Conservation (phyloP, 2,329 filamentous ascomycete genomes). For the Microcyclospora tardicrescens region DNA sequence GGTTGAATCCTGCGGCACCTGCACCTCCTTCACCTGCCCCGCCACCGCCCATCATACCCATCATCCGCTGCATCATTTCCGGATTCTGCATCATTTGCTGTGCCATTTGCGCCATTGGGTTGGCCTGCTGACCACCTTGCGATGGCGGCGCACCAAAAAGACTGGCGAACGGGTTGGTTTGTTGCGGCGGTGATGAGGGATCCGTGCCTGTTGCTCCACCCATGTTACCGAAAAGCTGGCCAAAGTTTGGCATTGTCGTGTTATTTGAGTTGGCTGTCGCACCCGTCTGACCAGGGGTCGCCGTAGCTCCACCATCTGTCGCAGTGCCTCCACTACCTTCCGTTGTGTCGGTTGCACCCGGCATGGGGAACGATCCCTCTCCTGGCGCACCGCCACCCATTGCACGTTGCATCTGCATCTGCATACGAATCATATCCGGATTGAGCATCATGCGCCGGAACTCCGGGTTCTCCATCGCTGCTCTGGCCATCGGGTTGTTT, state of each 20-base stretch:
- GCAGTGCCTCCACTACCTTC: slow-evolving; percentile 25
- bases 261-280: slow-evolving; percentile 5
- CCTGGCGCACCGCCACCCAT: slow-evolving; percentile 37
- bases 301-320: slow-evolving; percentile 12
- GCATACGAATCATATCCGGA: slow-evolving; percentile 69
- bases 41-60: slow-evolving; percentile 40
- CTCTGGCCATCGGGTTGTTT: slow-evolving; percentile 74
- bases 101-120: slow-evolving; percentile 37
- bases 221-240: slow-evolving; percentile 40
- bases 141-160: slow-evolving; percentile 38
- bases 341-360: slow-evolving; percentile 81
- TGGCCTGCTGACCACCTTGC: slow-evolving; percentile 22
- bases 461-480: slow-evolving; percentile 77
- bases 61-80: slow-evolving; percentile 39
- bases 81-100: slow-evolving; percentile 44
- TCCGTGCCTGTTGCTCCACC: slow-evolving; percentile 6
- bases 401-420: slow-evolving; percentile 64
- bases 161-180: slow-evolving; percentile 54
- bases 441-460: slow-evolving; percentile 90
- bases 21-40: slow-evolving; percentile 10
- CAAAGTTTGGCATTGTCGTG: slow-evolving; percentile 31
- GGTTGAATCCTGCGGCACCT: slow-evolving; percentile 28
- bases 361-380: slow-evolving; percentile 64
- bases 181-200: slow-evolving; percentile 9
- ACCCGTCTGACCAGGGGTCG: slow-evolving; percentile 13